phyloP scores from a whole-genome alignment of 1,139 yeast species.

The Diutina rugosa region DNA sequence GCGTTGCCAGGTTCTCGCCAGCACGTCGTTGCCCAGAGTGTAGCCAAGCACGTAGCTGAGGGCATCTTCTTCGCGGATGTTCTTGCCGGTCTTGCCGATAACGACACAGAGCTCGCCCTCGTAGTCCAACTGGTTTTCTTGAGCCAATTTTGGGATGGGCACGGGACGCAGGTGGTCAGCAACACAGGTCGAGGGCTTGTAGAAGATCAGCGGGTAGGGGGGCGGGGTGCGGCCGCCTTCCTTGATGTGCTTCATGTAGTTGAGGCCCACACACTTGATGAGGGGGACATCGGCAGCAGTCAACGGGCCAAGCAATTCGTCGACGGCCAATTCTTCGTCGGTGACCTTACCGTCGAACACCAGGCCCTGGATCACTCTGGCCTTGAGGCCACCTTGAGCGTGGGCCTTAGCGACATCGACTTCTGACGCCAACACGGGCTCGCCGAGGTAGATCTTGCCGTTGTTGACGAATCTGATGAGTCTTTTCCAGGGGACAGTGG shows the following conservation, averaged over 20 bases:
- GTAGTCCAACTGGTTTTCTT: constrained; percentile 26
- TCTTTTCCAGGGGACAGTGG: constrained; percentile 1
- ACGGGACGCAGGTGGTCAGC: constrained; percentile 25
- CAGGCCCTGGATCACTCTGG: constrained; percentile 27
- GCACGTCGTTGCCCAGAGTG: constrained; percentile 40
- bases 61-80: constrained; percentile 30
- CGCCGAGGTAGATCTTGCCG: constrained; percentile 1
- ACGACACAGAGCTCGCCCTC: constrained; percentile 42
- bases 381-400: constrained; percentile 7
- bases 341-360: constrained; percentile 25
- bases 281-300: constrained; percentile 19
- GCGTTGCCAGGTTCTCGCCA: constrained; percentile 41
- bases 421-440: neutral
- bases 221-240: constrained; percentile 22
- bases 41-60: constrained; percentile 36
- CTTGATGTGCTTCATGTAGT: constrained; percentile 18
- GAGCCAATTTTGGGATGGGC: constrained; percentile 30
- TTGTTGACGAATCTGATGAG: constrained; percentile 1
- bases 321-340: constrained; percentile 16
- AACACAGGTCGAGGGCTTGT: constrained; percentile 29
- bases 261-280: constrained; percentile 24
- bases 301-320: constrained; percentile 24
- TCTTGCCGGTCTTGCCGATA: constrained; percentile 34
- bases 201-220: constrained; percentile 33
- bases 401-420: neutral